Percentiles rank a stretch among this genome's conserved stretches.
Evolutionary conservation across 163 green algal genomes (phyloP).

Genomic region (Scenedesmus sp.): DNA sequence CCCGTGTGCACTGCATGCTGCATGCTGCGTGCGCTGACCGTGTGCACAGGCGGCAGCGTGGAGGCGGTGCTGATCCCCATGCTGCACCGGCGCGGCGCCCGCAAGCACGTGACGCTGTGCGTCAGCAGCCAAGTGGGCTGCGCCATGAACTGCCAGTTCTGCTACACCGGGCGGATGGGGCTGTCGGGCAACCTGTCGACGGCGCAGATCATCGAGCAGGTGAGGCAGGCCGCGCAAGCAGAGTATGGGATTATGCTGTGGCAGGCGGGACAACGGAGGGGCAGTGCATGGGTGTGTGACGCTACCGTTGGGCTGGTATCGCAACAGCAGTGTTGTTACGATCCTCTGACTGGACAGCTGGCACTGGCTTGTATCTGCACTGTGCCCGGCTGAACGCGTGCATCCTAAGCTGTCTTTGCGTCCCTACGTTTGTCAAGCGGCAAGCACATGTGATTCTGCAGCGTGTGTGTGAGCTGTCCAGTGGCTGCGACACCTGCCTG

Average conservation of each 20-base stretch:
- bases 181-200: conserved; percentile 83
- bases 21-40: not conserved
- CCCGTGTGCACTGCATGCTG: not conserved
- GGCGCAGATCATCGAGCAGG: conserved; percentile 94
- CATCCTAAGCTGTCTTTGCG: no score
- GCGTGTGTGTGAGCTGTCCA: no score
- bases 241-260: no score
- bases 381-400: no score
- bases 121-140: conserved; percentile 91
- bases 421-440: no score
- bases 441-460: no score
- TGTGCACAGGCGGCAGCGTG: conserved; percentile 62
- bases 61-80: conserved; percentile 93
- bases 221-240: no score
- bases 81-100: conserved; percentile 58
- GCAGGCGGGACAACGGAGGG: not conserved
- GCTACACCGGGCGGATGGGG: conserved; percentile 90
- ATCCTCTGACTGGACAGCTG: no score
- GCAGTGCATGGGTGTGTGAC: not conserved
- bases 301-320: no score
- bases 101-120: conserved; percentile 85
- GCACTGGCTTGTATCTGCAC: no score
- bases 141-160: conserved; percentile 97
- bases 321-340: no score
- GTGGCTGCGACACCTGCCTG: not conserved